These are phyloP conservation scores for Calonectria honghensis DNA, from an alignment of 2,329 filamentous ascomycete genomes.

Conservation along the genomic window DNA sequence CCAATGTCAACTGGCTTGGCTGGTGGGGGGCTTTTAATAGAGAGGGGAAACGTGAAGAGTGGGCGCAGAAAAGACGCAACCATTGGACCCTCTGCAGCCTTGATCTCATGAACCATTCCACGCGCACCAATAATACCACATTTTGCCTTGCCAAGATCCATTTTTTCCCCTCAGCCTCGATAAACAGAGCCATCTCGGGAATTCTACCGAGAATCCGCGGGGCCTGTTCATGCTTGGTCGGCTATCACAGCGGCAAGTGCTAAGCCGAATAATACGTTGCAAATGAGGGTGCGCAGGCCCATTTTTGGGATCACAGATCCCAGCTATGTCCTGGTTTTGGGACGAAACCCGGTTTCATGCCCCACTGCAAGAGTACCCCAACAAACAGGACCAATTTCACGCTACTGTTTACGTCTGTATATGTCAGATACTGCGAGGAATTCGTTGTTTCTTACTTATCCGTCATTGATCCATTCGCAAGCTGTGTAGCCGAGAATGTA, in stretches of 20 bases:
- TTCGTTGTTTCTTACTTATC: too few relatives aligned
- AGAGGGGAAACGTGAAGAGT: conserved; percentile 11
- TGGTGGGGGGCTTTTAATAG: conserved; percentile 4
- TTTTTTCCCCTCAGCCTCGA: background rate
- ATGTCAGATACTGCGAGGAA: too few relatives aligned
- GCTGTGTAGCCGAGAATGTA: too few relatives aligned
- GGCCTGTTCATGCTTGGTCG: background rate
- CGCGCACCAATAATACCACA: background rate
- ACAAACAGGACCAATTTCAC: background rate
- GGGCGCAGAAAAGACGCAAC: background rate
- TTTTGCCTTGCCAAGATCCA: background rate
- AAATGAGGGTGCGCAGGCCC: background rate
- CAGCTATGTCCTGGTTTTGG: background rate
- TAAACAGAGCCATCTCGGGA: background rate
- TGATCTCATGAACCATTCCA: background rate
- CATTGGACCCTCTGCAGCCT: background rate
- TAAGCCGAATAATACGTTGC: background rate
- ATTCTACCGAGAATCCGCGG: background rate
- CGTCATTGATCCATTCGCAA: too few relatives aligned
- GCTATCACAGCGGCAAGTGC: background rate
- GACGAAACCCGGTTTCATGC: background rate
- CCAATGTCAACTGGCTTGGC: background rate
- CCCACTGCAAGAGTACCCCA: background rate
- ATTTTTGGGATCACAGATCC: background rate
- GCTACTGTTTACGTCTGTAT: background rate